phyloP scores from a whole-genome alignment of 202 grass and related monocot species.

The Brachypodium distachyon region DNA sequence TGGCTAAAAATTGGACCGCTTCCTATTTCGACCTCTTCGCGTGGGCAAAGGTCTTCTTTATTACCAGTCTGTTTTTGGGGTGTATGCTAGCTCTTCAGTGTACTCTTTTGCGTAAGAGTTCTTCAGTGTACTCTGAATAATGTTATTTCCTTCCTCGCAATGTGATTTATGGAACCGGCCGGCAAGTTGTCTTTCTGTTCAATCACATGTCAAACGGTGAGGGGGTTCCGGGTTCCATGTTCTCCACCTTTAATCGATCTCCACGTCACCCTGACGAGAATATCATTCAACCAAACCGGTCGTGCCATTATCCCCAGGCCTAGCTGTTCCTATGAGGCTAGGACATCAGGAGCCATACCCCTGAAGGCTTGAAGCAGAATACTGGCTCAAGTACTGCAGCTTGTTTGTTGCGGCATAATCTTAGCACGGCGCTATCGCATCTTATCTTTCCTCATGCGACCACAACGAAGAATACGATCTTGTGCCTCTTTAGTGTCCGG shows the following conservation, averaged over 20 bases:
- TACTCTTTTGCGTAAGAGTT: not conserved
- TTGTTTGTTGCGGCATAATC: not conserved
- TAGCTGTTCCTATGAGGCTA: no score
- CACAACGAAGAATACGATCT: conserved; percentile 4
- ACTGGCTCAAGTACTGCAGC: not conserved
- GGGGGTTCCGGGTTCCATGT: not conserved
- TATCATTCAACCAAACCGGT: not conserved
- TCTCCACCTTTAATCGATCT: not conserved
- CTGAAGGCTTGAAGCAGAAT: not conserved
- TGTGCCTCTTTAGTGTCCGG: not conserved
- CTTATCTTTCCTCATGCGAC: not conserved
- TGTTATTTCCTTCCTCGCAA: not conserved
- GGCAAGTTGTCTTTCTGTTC: not conserved
- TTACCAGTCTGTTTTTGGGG: not conserved
- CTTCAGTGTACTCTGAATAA: conserved; percentile 30
- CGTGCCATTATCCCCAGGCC: not conserved
- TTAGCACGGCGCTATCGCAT: not conserved
- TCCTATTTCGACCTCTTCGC: not conserved
- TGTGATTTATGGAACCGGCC: not conserved
- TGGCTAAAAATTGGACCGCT: not conserved
- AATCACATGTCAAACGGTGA: not conserved
- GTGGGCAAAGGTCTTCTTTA: not conserved
- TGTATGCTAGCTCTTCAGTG: not conserved
- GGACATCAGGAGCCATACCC: no score
- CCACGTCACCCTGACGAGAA: not conserved